Percentiles rank a stretch among this genome's conserved stretches.
Conservation (phyloP, 2,329 filamentous ascomycete genomes). For the Alternaria sp. region DNA sequence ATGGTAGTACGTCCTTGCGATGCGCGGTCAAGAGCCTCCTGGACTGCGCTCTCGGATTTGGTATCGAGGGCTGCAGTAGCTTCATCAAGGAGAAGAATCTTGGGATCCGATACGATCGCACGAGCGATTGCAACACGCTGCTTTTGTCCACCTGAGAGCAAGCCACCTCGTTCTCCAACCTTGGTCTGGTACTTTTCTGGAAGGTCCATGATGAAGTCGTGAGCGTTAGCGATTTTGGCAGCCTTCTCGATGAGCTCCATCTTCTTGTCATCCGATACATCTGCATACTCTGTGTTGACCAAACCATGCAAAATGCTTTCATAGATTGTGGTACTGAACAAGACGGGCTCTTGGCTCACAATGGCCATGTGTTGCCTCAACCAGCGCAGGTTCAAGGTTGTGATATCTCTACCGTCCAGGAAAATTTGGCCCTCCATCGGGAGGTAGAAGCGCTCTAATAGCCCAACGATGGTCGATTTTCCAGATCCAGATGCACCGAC, state of each 20-base stretch:
- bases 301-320: constrained; percentile 91
- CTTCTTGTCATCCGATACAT: constrained; percentile 71
- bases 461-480: constrained; percentile 92
- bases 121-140: constrained; percentile 95
- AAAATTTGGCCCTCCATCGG: constrained; percentile 82
- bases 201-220: constrained; percentile 84
- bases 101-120: constrained; percentile 89
- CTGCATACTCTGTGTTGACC: constrained; percentile 81
- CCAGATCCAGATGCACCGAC: constrained; percentile 95
- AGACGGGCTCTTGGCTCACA: constrained; percentile 90
- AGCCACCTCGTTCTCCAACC: constrained; percentile 93
- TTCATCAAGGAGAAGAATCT: constrained; percentile 91
- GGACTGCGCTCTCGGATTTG: constrained; percentile 92
- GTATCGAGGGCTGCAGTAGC: constrained; percentile 94
- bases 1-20: constrained; percentile 91
- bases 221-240: constrained; percentile 90
- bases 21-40: constrained; percentile 88
- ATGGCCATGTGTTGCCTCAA: constrained; percentile 90
- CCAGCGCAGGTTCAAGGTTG: constrained; percentile 86
- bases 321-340: constrained; percentile 90
- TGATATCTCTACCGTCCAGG: constrained; percentile 84
- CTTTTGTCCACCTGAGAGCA: constrained; percentile 94
- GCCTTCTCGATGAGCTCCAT: constrained; percentile 78
- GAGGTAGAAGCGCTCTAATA: constrained; percentile 94
- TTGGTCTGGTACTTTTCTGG: constrained; percentile 93